phyloP scores from a whole-genome alignment of 2,329 filamentous ascomycete genomes.

The Didymella arachidicola region DNA sequence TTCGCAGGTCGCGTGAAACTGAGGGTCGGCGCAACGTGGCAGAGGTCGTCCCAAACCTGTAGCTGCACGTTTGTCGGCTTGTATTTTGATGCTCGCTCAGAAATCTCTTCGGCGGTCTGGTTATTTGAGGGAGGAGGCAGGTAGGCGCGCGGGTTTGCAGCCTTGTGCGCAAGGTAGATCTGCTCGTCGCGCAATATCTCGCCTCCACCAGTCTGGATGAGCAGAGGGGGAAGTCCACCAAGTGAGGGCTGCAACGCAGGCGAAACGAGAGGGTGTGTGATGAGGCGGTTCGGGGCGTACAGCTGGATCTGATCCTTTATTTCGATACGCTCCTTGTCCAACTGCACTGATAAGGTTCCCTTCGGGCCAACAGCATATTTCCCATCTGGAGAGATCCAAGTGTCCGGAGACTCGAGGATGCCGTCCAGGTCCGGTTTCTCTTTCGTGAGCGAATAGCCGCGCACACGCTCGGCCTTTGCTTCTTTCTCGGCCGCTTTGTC shows the following conservation, averaged over 20 bases:
- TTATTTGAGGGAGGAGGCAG: conserved; percentile 61
- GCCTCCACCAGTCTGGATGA: conserved; percentile 86
- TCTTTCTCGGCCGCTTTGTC: conserved; percentile 46
- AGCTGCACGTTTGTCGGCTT: conserved; percentile 89
- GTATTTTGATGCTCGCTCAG: conserved; percentile 73
- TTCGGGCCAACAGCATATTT: conserved; percentile 50
- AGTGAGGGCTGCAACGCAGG: conserved; percentile 87
- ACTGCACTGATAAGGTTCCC: conserved; percentile 65
- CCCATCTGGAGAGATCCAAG: conserved; percentile 42
- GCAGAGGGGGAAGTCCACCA: conserved; percentile 85
- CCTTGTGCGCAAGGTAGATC: conserved; percentile 93
- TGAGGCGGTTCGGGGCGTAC: conserved; percentile 81
- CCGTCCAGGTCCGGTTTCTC: conserved; percentile 29
- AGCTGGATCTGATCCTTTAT: conserved; percentile 94
- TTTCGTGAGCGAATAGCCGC: conserved; percentile 43
- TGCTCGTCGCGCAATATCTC: conserved; percentile 94
- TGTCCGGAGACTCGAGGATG: conserved; percentile 22
- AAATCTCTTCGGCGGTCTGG: conserved; percentile 62
- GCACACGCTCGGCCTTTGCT: conserved; percentile 44
- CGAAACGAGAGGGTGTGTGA: conserved; percentile 88
- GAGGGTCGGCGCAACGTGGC: conserved; percentile 90
- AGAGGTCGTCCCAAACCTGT: conserved; percentile 95
- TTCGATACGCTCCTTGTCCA: conserved; percentile 68
- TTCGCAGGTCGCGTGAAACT: conserved; percentile 97
- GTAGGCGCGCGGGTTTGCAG: conserved; percentile 81